These are phyloP conservation scores for Davidsoniella eucalypti DNA, from an alignment of 2,329 filamentous ascomycete genomes.

Conservation along the genomic window DNA sequence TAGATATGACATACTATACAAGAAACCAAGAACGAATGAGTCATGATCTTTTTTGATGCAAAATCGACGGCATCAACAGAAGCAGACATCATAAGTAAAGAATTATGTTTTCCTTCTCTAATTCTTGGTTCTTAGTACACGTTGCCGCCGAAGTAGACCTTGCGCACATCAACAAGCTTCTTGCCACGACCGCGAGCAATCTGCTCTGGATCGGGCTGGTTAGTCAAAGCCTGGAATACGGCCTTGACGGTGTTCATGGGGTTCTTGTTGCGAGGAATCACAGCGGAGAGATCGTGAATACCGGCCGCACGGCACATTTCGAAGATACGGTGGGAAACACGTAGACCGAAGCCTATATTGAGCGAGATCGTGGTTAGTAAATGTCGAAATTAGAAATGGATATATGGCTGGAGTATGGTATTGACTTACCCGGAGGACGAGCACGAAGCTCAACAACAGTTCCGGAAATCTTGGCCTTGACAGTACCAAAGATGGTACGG, in stretches of 20 bases:
- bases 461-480: slow-evolving; percentile 74
- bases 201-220: slow-evolving; percentile 74
- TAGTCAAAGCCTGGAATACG: slow-evolving; percentile 63
- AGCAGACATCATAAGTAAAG: neutral
- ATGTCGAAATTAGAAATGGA: neutral
- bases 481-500: slow-evolving; percentile 75
- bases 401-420: neutral
- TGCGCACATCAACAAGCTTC: slow-evolving; percentile 90
- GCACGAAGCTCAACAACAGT: slow-evolving; percentile 67
- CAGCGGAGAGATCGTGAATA: slow-evolving; percentile 71
- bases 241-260: slow-evolving; percentile 98
- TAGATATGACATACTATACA: neutral
- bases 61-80: neutral
- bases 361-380: slow-evolving; percentile 4
- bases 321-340: slow-evolving; percentile 80
- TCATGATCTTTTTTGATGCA: neutral
- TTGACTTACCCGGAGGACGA: slow-evolving; percentile 65
- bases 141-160: slow-evolving; percentile 86
- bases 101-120: neutral
- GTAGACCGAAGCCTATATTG: slow-evolving; percentile 69
- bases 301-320: slow-evolving; percentile 82
- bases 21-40: neutral
- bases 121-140: slow-evolving; percentile 31
- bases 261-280: slow-evolving; percentile 73
- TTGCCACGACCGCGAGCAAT: slow-evolving; percentile 78